Evolutionary conservation across 768 basidiomycete genomes (phyloP).

Genomic region (Tylopilus felleus): DNA sequence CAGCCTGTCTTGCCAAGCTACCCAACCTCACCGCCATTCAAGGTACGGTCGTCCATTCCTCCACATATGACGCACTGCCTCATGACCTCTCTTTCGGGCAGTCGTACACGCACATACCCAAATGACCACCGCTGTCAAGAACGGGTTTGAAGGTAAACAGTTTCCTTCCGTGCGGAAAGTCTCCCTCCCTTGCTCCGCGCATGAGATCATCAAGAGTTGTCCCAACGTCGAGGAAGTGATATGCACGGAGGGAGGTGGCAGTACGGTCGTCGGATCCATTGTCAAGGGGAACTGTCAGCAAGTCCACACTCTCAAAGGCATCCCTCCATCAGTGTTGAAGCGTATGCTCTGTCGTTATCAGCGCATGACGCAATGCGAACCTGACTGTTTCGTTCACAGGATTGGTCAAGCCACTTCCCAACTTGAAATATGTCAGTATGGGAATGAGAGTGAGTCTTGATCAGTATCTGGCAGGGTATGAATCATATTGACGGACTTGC

Average conservation of each 20-base stretch:
- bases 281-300: background rate
- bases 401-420: constrained; percentile 6
- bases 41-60: background rate
- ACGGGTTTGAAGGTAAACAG: constrained; percentile 1
- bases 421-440: constrained; percentile 2
- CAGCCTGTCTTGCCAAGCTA: background rate
- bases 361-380: background rate
- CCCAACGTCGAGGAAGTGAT: background rate
- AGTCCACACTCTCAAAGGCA: background rate
- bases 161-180: constrained; percentile 10
- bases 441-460: background rate
- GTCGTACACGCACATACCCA: background rate
- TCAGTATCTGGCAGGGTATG: background rate
- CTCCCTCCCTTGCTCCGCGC: background rate
- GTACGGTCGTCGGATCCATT: too few species aligned
- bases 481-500: background rate
- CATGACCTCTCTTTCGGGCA: background rate
- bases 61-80: background rate
- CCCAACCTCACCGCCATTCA: constrained; percentile 10
- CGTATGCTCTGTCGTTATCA: too few species aligned
- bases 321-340: background rate
- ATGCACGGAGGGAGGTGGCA: too few species aligned
- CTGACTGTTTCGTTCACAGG: background rate
- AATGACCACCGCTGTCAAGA: constrained; percentile 5
- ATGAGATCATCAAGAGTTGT: background rate